Conservation (phyloP, 106 monocot genomes). For the Alisma plantagoaquatica region DNA sequence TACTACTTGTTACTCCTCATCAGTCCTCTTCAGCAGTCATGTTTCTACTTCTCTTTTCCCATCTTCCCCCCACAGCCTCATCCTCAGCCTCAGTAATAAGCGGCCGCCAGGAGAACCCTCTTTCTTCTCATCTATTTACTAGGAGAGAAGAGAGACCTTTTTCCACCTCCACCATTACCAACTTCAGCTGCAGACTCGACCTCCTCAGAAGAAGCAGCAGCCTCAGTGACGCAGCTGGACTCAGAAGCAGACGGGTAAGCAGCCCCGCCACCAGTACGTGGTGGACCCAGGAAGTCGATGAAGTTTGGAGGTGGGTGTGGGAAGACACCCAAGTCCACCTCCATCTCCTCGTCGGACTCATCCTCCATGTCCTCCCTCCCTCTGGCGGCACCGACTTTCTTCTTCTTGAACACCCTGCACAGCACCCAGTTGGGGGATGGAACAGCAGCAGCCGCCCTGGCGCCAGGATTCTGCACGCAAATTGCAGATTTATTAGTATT, state of each 20-base stretch:
- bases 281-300: not conserved
- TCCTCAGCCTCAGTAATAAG: no score
- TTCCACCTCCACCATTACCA: no score
- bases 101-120: no score
- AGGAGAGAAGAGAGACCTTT: no score
- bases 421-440: slow-evolving; percentile 83
- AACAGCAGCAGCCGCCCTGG: slow-evolving; percentile 11
- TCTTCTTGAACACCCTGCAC: slow-evolving; percentile 70
- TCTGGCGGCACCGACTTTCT: no score
- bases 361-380: slow-evolving; percentile 7
- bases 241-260: not conserved
- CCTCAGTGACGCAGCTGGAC: slow-evolving; percentile 11
- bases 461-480: slow-evolving; percentile 15
- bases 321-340: not conserved
- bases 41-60: no score
- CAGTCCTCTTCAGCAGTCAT: no score
- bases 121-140: no score
- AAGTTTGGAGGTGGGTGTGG: not conserved
- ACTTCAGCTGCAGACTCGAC: not conserved
- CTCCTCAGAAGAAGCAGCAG: no score
- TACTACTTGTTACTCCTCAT: no score
- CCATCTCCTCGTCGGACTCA: not conserved
- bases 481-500: no score
- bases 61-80: no score
- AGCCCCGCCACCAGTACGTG: not conserved